Evolutionary conservation across 2,329 filamentous ascomycete genomes (phyloP).

Genomic region (Dichotomopilus funicola): DNA sequence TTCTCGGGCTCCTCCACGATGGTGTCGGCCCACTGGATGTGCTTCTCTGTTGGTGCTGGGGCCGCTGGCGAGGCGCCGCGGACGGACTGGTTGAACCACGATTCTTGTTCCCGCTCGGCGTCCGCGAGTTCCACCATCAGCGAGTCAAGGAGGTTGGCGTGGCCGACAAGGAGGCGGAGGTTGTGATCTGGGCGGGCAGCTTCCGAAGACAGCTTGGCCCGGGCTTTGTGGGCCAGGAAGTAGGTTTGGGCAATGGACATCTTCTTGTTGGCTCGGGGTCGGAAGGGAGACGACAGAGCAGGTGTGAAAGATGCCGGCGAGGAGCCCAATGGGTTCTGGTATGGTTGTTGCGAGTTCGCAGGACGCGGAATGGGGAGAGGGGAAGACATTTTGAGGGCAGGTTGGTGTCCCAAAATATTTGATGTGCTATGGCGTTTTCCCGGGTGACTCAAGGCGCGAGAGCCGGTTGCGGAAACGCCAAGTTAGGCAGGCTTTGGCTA

Average conservation of each 20-base stretch:
- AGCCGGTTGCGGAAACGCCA: slow-evolving; percentile 22
- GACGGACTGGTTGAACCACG: slow-evolving; percentile 96
- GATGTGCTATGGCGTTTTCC: slow-evolving; percentile 19
- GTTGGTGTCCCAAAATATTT: slow-evolving; percentile 19
- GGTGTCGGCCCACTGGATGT: slow-evolving; percentile 82
- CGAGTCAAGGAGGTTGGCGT: slow-evolving; percentile 95
- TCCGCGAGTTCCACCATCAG: slow-evolving; percentile 87
- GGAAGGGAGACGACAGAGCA: slow-evolving; percentile 37
- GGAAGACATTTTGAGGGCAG: slow-evolving; percentile 21
- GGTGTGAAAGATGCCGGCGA: slow-evolving; percentile 21
- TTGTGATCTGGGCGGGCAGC: slow-evolving; percentile 88
- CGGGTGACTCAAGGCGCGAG: slow-evolving; percentile 24
- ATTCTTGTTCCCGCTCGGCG: slow-evolving; percentile 91
- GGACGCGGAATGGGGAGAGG: slow-evolving; percentile 19
- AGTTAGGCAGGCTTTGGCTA: slow-evolving; percentile 10
- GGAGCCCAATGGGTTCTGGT: slow-evolving; percentile 11
- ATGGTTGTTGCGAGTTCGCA: slow-evolving; percentile 9
- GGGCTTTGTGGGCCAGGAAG: slow-evolving; percentile 94
- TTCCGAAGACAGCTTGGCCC: slow-evolving; percentile 90
- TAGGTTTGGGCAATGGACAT: slow-evolving; percentile 99
- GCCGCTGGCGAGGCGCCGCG: slow-evolving; percentile 52
- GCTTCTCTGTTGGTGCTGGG: slow-evolving; percentile 50
- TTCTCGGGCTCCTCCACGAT: slow-evolving; percentile 68
- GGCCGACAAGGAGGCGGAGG: slow-evolving; percentile 88
- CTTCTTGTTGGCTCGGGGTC: slow-evolving; percentile 56